Base-by-base conservation (phyloP, 2,329 filamentous ascomycete genomes). In the Zarea fungicola region DNA sequence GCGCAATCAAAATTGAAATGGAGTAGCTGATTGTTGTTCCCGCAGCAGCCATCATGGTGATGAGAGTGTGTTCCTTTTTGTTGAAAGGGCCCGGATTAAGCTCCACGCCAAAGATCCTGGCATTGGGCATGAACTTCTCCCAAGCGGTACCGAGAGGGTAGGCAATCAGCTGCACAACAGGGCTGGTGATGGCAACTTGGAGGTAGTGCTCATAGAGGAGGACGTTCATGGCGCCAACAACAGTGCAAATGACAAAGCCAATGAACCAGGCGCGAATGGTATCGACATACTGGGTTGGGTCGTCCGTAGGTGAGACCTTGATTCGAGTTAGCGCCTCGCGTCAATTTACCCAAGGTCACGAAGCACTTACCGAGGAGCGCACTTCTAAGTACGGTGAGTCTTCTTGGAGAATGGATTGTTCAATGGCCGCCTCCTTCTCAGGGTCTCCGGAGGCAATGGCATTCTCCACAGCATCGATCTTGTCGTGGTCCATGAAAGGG, bases 241-340 rank as follows among this genome's bases (percentile, higher is more conserved):
- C 61, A 1, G 80, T 83, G 52, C 78, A 77, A 49, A 82, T 70
- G 34, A 83, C 3, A 47, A 78, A 55, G 28, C 80, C 80, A 49
- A 84, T 77, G 6, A 61, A 54, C 80, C 80, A 84, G 10, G 78
- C 77, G 21, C 80, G 78, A 50, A 83, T 69, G 6, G 80, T 83
- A 60, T 77, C 78, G 50, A 71, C 67, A 9, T 37, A 29, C 35
- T 46, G 11, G 22, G 13, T 46, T 6, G 43, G 32, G 16, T 46
- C 43, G 16, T 46, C 43, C n/a, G 43, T 46, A 26, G 43, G 43
- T 46, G 36, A 37, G 43, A 46, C 43, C 43, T 46, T 23, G 25
- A 26, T 6, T n/a, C 8, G 10, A 14, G 32, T 29, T 39, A 37
- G 26, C 22, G 11, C n/a, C 16, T 21, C 22, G 41, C 26, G 16